phyloP scores from a whole-genome alignment of 2,329 filamentous ascomycete species.

The Monosporascus sp. region DNA sequence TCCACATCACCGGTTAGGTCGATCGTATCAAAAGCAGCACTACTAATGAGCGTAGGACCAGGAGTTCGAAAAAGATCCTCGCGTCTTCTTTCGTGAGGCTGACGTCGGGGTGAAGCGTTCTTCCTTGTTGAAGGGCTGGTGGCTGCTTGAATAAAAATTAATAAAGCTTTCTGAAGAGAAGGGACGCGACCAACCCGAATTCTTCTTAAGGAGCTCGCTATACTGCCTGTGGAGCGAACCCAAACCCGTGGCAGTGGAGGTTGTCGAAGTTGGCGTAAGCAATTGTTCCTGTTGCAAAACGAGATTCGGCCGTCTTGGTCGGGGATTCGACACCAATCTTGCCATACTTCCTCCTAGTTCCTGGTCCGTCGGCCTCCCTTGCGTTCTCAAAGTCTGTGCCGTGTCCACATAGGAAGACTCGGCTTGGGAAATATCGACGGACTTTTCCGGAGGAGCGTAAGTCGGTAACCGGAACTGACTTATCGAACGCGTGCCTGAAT shows the following conservation, averaged over 20 bases:
- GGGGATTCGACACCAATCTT: constrained; percentile 36
- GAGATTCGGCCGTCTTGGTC: constrained; percentile 39
- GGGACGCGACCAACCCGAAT: constrained; percentile 5
- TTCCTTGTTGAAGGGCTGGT: constrained; percentile 13
- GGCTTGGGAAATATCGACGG: constrained; percentile 2
- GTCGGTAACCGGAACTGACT: too few species aligned
- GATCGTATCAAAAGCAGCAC: constrained; percentile 24
- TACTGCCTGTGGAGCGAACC: constrained; percentile 31
- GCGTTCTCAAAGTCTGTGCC: constrained; percentile 11
- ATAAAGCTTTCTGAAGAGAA: background rate
- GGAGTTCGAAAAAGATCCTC: constrained; percentile 17
- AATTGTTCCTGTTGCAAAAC: constrained; percentile 36
- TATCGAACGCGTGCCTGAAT: constrained; percentile 11
- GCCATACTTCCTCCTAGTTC: constrained; percentile 34
- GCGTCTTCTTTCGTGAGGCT: constrained; percentile 9
- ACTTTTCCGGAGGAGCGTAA: constrained; percentile 1
- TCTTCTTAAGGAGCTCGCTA: constrained; percentile 25
- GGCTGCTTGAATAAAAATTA: background rate
- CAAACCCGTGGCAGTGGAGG: constrained; percentile 10
- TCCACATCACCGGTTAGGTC: constrained; percentile 28
- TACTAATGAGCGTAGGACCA: constrained; percentile 23
- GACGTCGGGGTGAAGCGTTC: constrained; percentile 16
- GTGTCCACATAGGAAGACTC: constrained; percentile 17
- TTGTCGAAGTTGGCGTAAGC: constrained; percentile 34
- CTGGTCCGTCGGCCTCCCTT: constrained; percentile 11